A percentile compares a stretch with the other conserved stretches of the same genome.
phyloP scores from a whole-genome alignment of 768 basidiomycete genomes.

The Agaricus blazei region DNA sequence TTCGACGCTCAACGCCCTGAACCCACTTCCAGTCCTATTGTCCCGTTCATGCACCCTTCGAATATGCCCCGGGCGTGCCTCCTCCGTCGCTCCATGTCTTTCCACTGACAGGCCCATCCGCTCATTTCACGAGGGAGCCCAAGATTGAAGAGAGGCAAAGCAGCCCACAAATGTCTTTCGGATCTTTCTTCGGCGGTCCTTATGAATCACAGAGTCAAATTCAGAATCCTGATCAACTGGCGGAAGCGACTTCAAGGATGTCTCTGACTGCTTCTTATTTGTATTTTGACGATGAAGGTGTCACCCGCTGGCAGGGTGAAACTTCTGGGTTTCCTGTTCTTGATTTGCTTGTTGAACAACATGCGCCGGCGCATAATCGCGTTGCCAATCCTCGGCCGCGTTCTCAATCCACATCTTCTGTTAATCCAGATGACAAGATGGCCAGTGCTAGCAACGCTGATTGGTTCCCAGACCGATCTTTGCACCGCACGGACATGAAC shows the following conservation, averaged over 20 bases:
- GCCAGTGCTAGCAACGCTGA: constrained; percentile 35
- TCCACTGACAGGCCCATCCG: constrained; percentile 77
- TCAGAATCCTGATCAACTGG: constrained; percentile 36
- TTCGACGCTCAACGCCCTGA: constrained; percentile 22
- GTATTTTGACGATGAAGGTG: constrained; percentile 85
- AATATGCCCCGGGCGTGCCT: constrained; percentile 55
- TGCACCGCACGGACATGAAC: constrained; percentile 71
- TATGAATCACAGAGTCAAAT: constrained; percentile 19
- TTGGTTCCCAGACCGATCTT: constrained; percentile 84
- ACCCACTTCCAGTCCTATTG: constrained; percentile 25
- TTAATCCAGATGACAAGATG: constrained; percentile 22
- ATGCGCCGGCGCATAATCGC: constrained; percentile 32
- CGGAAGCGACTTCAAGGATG: constrained; percentile 57
- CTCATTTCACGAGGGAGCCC: constrained; percentile 56
- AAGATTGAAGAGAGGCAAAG: constrained; percentile 39
- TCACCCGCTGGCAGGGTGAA: constrained; percentile 88
- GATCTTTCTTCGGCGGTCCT: constrained; percentile 31
- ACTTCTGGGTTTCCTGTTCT: constrained; percentile 88
- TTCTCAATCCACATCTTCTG: neutral
- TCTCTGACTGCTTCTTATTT: constrained; percentile 75
- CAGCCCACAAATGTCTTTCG: constrained; percentile 38
- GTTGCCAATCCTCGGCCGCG: constrained; percentile 11
- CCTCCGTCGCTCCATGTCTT: constrained; percentile 74
- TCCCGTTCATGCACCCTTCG: constrained; percentile 38
- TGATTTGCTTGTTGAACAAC: constrained; percentile 75